Evolutionary conservation across 2,329 filamentous ascomycete species (phyloP).

Genomic region (Fonsecaea erecta): DNA sequence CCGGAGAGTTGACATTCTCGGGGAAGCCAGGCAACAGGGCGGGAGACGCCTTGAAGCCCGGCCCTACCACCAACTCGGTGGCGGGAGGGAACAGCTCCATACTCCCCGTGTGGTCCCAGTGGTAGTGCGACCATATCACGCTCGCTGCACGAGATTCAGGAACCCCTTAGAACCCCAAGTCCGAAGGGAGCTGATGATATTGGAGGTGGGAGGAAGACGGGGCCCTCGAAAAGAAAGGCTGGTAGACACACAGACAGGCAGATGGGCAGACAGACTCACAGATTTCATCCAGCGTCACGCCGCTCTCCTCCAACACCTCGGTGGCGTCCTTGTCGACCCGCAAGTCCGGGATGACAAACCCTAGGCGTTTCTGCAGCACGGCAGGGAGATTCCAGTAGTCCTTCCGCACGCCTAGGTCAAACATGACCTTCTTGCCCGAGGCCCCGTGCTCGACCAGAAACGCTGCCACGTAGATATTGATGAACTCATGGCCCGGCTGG

Average conservation of each 20-base stretch:
- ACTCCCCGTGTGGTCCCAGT: constrained; percentile 57
- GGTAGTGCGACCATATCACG: constrained; percentile 42
- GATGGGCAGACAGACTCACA: too few species aligned
- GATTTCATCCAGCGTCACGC: too few species aligned
- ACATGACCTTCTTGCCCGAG: constrained; percentile 41
- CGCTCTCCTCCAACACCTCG: too few species aligned
- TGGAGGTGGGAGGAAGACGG: too few species aligned
- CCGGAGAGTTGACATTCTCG: constrained; percentile 42
- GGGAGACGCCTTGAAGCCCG: constrained; percentile 52
- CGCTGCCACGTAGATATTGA: constrained; percentile 2
- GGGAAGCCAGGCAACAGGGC: constrained; percentile 56
- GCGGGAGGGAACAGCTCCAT: constrained; percentile 52
- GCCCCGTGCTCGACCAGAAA: constrained; percentile 55
- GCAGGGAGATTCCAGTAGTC: constrained; percentile 33
- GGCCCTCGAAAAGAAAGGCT: too few species aligned
- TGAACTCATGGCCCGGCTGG: background rate
- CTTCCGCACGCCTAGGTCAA: constrained; percentile 44
- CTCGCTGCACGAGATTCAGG: too few species aligned
- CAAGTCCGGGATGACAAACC: background rate
- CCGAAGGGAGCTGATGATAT: too few species aligned
- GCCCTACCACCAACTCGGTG: constrained; percentile 58
- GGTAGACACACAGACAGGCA: too few species aligned
- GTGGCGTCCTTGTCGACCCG: constrained; percentile 32
- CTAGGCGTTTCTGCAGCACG: too few species aligned
- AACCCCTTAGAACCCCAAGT: too few species aligned